These are phyloP conservation scores for Termitomyces sp. DNA, from an alignment of 768 basidiomycete genomes.

Conservation along the genomic window DNA sequence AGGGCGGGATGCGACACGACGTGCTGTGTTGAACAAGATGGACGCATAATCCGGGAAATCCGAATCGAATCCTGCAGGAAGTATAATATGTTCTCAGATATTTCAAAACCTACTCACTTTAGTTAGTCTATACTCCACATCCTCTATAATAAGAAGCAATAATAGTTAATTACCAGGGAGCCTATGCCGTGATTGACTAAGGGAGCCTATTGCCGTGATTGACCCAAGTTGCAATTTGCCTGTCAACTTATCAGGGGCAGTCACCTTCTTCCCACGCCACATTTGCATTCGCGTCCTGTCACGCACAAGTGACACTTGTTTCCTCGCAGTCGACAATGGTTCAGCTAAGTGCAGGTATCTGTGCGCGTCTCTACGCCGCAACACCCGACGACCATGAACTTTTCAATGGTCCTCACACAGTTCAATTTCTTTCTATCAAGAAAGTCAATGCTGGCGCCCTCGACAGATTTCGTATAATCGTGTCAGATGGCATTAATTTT, in stretches of 20 bases:
- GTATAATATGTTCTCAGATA: constrained; percentile 10
- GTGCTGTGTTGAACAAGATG: constrained; percentile 49
- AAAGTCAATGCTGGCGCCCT: constrained; percentile 46
- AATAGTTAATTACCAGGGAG: constrained; percentile 10
- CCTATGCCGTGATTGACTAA: too few relatives aligned
- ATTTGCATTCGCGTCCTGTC: constrained; percentile 16
- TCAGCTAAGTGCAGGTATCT: constrained; percentile 60
- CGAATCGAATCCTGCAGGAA: not conserved
- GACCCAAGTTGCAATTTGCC: not conserved
- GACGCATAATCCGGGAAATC: not conserved
- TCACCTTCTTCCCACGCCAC: constrained; percentile 13
- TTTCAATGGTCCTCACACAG: constrained; percentile 43
- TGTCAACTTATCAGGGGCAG: not conserved
- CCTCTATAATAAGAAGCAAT: not conserved
- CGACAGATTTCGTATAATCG: constrained; percentile 75
- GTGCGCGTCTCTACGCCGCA: constrained; percentile 43
- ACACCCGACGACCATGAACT: constrained; percentile 37
- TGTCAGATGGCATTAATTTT: constrained; percentile 86
- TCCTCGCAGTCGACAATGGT: constrained; percentile 12
- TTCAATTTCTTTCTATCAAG: constrained; percentile 86
- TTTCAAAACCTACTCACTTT: constrained; percentile 10
- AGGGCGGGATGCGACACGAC: constrained; percentile 81
- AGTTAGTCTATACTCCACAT: constrained; percentile 12
- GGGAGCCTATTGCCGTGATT: constrained; percentile 3
- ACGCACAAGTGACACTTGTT: constrained; percentile 8